phyloP scores from a whole-genome alignment of 2,329 filamentous ascomycete genomes.

The Aaosphaeria pasadenensis region DNA sequence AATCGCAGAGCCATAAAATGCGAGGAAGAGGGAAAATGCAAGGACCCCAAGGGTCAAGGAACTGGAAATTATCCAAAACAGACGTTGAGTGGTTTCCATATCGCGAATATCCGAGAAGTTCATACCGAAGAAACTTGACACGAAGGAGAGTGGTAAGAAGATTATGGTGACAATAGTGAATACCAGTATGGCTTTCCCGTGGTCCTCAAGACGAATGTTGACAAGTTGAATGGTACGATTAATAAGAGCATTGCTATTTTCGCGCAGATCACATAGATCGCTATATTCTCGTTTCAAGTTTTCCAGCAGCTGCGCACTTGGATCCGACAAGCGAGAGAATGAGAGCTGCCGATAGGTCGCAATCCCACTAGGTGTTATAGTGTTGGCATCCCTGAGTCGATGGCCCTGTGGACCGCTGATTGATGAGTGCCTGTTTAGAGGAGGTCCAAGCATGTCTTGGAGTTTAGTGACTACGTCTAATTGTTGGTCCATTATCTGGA shows the following conservation, averaged over 20 bases:
- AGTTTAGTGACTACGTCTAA: slow-evolving; percentile 36
- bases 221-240: slow-evolving; percentile 45
- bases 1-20: slow-evolving; percentile 40
- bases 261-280: slow-evolving; percentile 40
- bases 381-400: slow-evolving; percentile 6
- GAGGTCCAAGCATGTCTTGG: slow-evolving; percentile 13
- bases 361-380: slow-evolving; percentile 18
- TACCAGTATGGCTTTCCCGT: slow-evolving; percentile 44
- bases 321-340: slow-evolving; percentile 34
- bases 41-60: slow-evolving; percentile 39
- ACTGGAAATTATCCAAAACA: slow-evolving; percentile 42
- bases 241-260: slow-evolving; percentile 43
- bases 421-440: neutral
- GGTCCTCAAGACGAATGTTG: slow-evolving; percentile 45
- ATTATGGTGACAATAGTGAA: slow-evolving; percentile 46
- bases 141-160: slow-evolving; percentile 44
- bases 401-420: slow-evolving; percentile 9
- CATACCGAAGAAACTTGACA: slow-evolving; percentile 45
- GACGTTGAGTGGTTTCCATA: slow-evolving; percentile 35
- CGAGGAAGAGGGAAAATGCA: slow-evolving; percentile 37
- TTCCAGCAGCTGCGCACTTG: slow-evolving; percentile 37
- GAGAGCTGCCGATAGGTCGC: slow-evolving; percentile 39
- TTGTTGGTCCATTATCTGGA: slow-evolving; percentile 43
- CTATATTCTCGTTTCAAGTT: slow-evolving; percentile 40
- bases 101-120: slow-evolving; percentile 41